phyloP scores from a whole-genome alignment of 2,329 filamentous ascomycete genomes.

The Akanthomyces muscarius region DNA sequence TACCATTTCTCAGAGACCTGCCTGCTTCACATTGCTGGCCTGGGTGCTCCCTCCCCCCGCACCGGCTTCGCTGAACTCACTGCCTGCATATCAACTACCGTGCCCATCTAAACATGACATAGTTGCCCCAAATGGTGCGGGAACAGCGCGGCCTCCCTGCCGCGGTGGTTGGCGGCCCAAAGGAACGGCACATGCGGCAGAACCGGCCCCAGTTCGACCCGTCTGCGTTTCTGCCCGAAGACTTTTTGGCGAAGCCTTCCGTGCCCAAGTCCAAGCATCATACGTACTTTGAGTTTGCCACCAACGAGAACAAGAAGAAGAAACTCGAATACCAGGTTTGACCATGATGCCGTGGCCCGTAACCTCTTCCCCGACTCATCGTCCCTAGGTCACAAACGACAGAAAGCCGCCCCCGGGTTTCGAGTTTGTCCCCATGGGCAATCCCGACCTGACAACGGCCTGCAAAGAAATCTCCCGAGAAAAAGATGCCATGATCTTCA shows the following conservation, averaged over 20 bases:
- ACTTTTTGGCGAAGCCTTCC: conserved; percentile 36
- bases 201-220: conserved; percentile 32
- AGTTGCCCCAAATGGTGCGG: conserved; percentile 33
- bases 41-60: neutral
- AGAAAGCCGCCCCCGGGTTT: conserved; percentile 55
- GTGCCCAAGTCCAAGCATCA: conserved; percentile 52
- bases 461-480: conserved; percentile 65
- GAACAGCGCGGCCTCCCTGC: conserved; percentile 32
- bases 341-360: conserved; percentile 5
- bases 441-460: conserved; percentile 54
- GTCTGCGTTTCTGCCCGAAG: conserved; percentile 31
- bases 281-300: conserved; percentile 60
- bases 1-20: neutral
- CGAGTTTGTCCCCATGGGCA: conserved; percentile 59
- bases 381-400: conserved; percentile 47
- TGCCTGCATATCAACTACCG: neutral
- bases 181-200: conserved; percentile 34
- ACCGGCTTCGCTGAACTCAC: neutral
- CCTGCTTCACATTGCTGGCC: neutral
- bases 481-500: conserved; percentile 60
- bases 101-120: conserved; percentile 12
- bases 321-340: conserved; percentile 59
- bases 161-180: conserved; percentile 30
- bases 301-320: conserved; percentile 61
- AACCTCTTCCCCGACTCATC: conserved; percentile 18